Evolutionary conservation across 2,329 filamentous ascomycete genomes (phyloP), one percentile per base, ranked within the genome.

Genomic region (Aphanocladium album): DNA sequence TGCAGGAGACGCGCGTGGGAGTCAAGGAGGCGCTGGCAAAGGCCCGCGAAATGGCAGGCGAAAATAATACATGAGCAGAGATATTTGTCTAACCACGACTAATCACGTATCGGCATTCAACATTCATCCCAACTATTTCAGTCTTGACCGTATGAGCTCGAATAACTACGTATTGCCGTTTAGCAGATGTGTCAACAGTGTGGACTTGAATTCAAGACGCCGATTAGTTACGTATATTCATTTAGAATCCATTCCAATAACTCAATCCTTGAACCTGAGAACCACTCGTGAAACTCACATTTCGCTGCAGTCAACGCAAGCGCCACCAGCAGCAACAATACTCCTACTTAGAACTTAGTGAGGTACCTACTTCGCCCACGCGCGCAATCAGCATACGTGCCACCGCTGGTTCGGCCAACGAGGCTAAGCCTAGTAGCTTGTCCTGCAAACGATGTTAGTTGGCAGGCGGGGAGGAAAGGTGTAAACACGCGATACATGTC

Each of bases 401-500:
- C 5, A 52, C 30, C 0, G 82, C 82, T n/a, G 81, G 79, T 0
- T 82, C 83, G 1, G 78, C 82, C 47, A 85, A 69, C 3, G 79
- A 78, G 0, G 80, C 79, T 49, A 84, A 77, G 64, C 81, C 83
- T 60, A 80, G 77, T 19, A 84, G 79, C 0, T n/a, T n/a, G n/a
- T n/a, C n/a, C n/a, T n/a, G n/a, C n/a, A n/a, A n/a, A n/a, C n/a
- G n/a, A n/a, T n/a, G n/a, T n/a, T n/a, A n/a, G n/a, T n/a, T n/a
- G n/a, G n/a, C 17, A n/a, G 12, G 19, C 25, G 46, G 17, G 30
- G 14, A n/a, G 4, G 12, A 19, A 5, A 27, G 7, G 17, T 2
- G 16, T 43, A 14, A 4, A 30, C 7, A 30, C 30, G 5, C 19
- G 21, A 27, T 3, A n/a, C 30, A 9, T 7, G 11, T 30, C 7